Evolutionary conservation across 2,329 filamentous ascomycete species (phyloP).

Genomic region (Colletotrichum sp.): DNA sequence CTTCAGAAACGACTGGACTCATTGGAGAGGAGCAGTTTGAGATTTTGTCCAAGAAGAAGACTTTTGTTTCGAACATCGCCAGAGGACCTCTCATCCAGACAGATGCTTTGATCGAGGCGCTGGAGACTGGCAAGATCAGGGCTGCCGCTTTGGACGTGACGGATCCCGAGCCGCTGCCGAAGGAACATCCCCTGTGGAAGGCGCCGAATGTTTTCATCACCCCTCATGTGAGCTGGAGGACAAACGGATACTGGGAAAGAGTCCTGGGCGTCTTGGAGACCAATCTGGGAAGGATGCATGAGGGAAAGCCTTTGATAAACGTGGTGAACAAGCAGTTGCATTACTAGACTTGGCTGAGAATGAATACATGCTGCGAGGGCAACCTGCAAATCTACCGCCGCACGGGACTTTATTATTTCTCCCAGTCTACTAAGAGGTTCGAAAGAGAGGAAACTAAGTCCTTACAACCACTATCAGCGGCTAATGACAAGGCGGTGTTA

Average conservation of each 20-base stretch:
- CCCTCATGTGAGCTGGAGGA: constrained; percentile 42
- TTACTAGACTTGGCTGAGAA: constrained; percentile 16
- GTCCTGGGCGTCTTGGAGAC: constrained; percentile 28
- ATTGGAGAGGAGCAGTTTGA: constrained; percentile 50
- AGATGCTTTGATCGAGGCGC: constrained; percentile 60
- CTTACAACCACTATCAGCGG: fast-evolving
- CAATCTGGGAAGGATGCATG: constrained; percentile 32
- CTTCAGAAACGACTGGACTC: constrained; percentile 37
- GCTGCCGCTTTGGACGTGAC: constrained; percentile 76
- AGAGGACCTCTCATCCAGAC: constrained; percentile 51
- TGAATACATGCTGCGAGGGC: fast-evolving
- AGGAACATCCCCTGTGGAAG: constrained; percentile 67
- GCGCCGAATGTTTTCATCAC: constrained; percentile 66
- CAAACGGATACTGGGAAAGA: constrained; percentile 29
- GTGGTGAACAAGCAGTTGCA: constrained; percentile 26
- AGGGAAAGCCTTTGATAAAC: constrained; percentile 32
- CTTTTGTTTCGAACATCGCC: constrained; percentile 70
- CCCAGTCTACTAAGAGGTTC: no score
- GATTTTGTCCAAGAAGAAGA: constrained; percentile 43
- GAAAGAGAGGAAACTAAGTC: fast-evolving
- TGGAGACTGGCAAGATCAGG: constrained; percentile 42
- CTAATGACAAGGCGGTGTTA: fast-evolving
- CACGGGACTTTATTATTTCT: no score
- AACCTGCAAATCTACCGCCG: fast-evolving
- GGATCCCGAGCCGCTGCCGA: constrained; percentile 73